Evolutionary conservation across 768 basidiomycete species (phyloP).

Genomic region (Amanita pseudoporphyria): DNA sequence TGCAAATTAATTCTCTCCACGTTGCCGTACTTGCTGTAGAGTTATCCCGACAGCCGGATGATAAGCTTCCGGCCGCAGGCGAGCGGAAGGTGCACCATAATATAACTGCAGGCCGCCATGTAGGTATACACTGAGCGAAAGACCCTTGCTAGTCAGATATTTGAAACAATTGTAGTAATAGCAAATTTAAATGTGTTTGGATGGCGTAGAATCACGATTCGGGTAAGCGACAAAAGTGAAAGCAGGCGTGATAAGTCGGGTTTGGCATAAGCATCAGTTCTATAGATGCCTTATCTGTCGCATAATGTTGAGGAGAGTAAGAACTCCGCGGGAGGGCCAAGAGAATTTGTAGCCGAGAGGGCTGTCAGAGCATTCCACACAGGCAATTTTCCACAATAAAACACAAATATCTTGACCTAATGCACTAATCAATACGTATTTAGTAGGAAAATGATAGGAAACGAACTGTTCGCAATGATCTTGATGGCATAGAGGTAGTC

Average conservation of each 20-base stretch:
- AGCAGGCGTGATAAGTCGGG: slow-evolving; percentile 97
- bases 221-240: no score
- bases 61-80: slow-evolving; percentile 2
- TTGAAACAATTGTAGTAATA: no score
- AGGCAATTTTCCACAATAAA: slow-evolving; percentile 94
- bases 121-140: background rate
- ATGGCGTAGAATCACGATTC: slow-evolving; percentile 86
- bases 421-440: no score
- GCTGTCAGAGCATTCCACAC: slow-evolving; percentile 85
- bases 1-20: slow-evolving; percentile 11
- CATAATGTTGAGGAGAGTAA: slow-evolving; percentile 86
- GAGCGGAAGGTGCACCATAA: background rate
- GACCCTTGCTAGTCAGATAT: no score
- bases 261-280: slow-evolving; percentile 77
- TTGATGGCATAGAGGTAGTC: no score
- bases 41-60: slow-evolving; percentile 9
- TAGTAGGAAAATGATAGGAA: no score
- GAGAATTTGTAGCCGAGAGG: slow-evolving; percentile 99
- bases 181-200: slow-evolving; percentile 91
- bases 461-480: no score
- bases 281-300: slow-evolving; percentile 55
- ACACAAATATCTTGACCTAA: slow-evolving; percentile 89
- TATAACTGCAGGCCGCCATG: slow-evolving; percentile 1
- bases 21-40: slow-evolving; percentile 9
- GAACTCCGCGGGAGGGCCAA: slow-evolving; percentile 94